Conservation (phyloP, 345 rosid genomes). For the Eutrema japonicum region DNA sequence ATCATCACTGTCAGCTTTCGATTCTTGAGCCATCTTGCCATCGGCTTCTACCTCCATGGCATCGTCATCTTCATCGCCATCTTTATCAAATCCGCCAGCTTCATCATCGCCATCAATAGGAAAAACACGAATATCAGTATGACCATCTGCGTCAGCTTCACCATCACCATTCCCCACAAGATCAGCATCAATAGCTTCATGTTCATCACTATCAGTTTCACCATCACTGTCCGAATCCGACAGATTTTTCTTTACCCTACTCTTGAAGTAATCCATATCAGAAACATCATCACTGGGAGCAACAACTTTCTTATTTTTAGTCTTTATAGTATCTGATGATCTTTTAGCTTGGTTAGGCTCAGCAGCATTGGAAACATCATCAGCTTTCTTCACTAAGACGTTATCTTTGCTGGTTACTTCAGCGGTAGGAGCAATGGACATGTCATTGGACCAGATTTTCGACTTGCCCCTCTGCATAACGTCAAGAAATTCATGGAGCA, state of each 20-base stretch:
- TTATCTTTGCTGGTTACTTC: constrained; percentile 35
- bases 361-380: constrained; percentile 38
- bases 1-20: constrained; percentile 52
- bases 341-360: constrained; percentile 36
- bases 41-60: constrained; percentile 38
- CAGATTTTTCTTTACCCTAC: constrained; percentile 77
- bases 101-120: constrained; percentile 34
- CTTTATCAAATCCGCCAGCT: constrained; percentile 19
- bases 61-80: not conserved
- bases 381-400: constrained; percentile 35
- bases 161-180: constrained; percentile 35
- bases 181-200: constrained; percentile 29
- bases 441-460: constrained; percentile 83
- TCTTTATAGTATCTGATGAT: constrained; percentile 41
- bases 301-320: constrained; percentile 40
- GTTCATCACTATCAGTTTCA: constrained; percentile 32
- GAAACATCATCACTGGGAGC: constrained; percentile 59
- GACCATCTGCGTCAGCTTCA: constrained; percentile 31
- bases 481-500: constrained; percentile 74
- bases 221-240: constrained; percentile 70
- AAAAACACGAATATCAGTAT: constrained; percentile 30
- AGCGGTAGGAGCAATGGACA: constrained; percentile 45
- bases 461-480: constrained; percentile 75
- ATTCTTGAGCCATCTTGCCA: constrained; percentile 45
- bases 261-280: constrained; percentile 89